Evolutionary conservation across 768 basidiomycete genomes (phyloP).

Genomic region (Suillus sp.): DNA sequence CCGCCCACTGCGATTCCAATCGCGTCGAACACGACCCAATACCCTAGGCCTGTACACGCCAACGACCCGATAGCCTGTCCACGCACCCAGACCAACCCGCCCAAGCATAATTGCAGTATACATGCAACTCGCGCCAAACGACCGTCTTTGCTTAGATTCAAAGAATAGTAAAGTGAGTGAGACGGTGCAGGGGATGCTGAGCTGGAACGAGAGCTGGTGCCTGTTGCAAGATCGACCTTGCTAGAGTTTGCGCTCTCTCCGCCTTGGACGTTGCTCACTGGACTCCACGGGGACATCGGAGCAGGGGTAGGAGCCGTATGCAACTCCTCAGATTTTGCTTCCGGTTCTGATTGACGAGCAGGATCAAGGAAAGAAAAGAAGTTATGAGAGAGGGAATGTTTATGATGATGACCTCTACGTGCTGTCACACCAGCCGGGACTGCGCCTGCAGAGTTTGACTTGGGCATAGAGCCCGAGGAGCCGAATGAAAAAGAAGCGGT

Average conservation of each 20-base stretch:
- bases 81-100: conserved; percentile 81
- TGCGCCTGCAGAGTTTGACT: conserved; percentile 22
- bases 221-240: background rate
- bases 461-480: conserved; percentile 36
- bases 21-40: conserved; percentile 95
- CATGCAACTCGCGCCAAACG: conserved; percentile 24
- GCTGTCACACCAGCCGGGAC: conserved; percentile 29
- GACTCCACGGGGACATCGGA: conserved; percentile 70
- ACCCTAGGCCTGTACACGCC: conserved; percentile 88
- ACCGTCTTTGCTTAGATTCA: conserved; percentile 15
- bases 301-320: conserved; percentile 61
- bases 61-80: conserved; percentile 90
- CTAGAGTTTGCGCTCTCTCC: background rate
- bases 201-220: conserved; percentile 20
- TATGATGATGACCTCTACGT: conserved; percentile 81
- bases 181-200: conserved; percentile 20
- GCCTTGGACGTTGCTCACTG: conserved; percentile 23
- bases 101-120: conserved; percentile 57
- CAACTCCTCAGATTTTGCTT: conserved; percentile 36
- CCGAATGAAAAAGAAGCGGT: conserved; percentile 60
- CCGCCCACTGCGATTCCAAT: conserved; percentile 63
- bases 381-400: conserved; percentile 91
- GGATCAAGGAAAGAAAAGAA: conserved; percentile 97
- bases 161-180: background rate
- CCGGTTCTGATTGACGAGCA: conserved; percentile 11